Base-by-base conservation (phyloP, 306 rosid species). In the Psophocarpus tetragonolobus region DNA sequence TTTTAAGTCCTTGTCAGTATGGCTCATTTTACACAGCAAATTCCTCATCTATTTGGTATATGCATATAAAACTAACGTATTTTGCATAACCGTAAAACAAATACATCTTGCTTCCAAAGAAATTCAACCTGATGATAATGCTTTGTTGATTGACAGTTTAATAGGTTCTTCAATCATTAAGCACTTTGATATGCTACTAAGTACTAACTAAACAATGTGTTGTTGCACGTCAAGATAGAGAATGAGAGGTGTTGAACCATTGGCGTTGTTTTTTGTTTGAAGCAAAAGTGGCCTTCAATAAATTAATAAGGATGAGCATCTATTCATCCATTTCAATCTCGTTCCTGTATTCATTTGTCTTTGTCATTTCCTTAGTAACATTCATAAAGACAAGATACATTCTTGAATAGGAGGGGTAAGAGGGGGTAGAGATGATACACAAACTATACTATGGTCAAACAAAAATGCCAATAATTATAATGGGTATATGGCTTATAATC, bases 401-500 rank as follows among this genome's bases (percentile, higher is more conserved):
- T 77, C 75, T 80, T 80, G 61, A 76, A 53, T 65, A 24, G 57
- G 84, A 78, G 73, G 68, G 26, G 32, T 13, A 78, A 67, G 70
- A 3, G 38, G 10, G 24, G 36, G 67, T 72, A 76, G 72, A 82
- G 87, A 84, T 70, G 78, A 86, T 90, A 86, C 91, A 88, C 85
- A 86, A 81, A 80, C 88, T 87, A 85, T 70, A 83, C 88, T 78
- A 83, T 82, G 79, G 81, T 83, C 81, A 83, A 76, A 63, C 75
- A 78, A 82, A 84, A 79, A 64, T 79, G 83, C 88, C 88, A 85
- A 84, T 74, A 88, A 85, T 88, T 69, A 78, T 81, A 77, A 76
- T 79, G 84, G 60, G 85, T 87, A 87, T 74, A 75, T 71, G 93
- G 81, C 82, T 81, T 15, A 81, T 87, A 80, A 86, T 87, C 78